phyloP scores from a whole-genome alignment of 139 green algal genomes.

The Chlorella sp. region DNA sequence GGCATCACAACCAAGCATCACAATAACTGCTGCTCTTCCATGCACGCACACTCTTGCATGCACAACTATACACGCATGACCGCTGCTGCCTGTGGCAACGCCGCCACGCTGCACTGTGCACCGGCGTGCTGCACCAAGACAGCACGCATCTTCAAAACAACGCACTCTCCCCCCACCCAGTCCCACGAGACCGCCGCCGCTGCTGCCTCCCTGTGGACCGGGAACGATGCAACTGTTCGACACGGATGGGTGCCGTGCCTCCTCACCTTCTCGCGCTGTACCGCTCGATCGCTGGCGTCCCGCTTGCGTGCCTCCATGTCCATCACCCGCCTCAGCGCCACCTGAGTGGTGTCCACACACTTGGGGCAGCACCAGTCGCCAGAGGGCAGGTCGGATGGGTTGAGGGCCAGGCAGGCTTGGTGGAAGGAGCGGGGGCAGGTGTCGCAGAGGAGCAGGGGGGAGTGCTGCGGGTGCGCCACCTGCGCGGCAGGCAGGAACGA shows the following conservation, averaged over 20 bases:
- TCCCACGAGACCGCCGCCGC: neutral
- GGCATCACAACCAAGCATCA: neutral
- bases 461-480: constrained; percentile 45
- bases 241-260: no score
- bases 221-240: no score
- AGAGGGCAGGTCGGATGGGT: constrained; percentile 44
- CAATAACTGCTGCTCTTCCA: no score
- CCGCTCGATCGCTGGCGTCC: constrained; percentile 34
- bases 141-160: no score
- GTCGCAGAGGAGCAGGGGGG: constrained; percentile 63
- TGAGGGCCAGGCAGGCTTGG: constrained; percentile 56
- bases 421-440: constrained; percentile 63
- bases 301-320: constrained; percentile 40
- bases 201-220: no score
- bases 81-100: no score
- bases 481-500: neutral
- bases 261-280: constrained; percentile 43
- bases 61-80: neutral
- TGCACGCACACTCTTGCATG: neutral
- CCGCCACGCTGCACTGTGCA: neutral
- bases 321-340: constrained; percentile 44
- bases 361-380: constrained; percentile 62
- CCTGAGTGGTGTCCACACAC: constrained; percentile 50
- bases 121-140: no score
- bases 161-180: neutral